Conservation (phyloP, 2,329 filamentous ascomycete species). For the Penicillium hordei region DNA sequence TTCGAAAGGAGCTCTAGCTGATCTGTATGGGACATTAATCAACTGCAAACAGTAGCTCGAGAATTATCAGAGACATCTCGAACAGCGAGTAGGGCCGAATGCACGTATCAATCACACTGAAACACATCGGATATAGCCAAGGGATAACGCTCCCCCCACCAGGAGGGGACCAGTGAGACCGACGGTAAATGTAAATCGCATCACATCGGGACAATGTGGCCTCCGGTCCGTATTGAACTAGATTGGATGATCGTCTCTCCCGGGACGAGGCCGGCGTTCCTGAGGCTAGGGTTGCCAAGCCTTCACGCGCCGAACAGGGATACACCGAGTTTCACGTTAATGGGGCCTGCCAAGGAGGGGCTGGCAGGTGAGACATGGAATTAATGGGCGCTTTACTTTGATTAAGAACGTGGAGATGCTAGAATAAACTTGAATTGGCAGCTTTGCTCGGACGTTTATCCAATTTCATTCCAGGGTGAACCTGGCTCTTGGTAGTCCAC, state of each 20-base stretch:
- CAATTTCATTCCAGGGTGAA: constrained; percentile 3
- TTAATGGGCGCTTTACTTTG: constrained; percentile 7
- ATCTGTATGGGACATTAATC: neutral
- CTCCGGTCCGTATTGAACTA: neutral
- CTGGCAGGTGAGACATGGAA: neutral
- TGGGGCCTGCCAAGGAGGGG: neutral
- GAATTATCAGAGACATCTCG: neutral
- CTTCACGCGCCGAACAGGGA: constrained; percentile 25
- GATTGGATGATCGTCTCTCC: neutral
- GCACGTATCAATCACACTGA: constrained; percentile 13
- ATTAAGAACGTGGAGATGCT: constrained; percentile 4
- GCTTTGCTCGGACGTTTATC: constrained; percentile 5
- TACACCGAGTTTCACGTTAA: constrained; percentile 23
- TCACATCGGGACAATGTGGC: neutral
- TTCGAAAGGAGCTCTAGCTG: neutral
- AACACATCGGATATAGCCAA: constrained; percentile 16
- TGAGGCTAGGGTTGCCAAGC: constrained; percentile 20
- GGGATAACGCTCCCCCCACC: constrained; percentile 13
- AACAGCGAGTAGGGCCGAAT: constrained; percentile 6
- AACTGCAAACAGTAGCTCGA: constrained; percentile 15
- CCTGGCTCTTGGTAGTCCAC: neutral
- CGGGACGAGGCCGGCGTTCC: constrained; percentile 19
- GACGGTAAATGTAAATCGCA: constrained; percentile 7
- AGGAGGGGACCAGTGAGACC: constrained; percentile 11
- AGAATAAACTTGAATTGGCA: neutral